phyloP scores from a whole-genome alignment of 1,284 basidiomycete genomes.

The Leccinum pseudoinsigne region DNA sequence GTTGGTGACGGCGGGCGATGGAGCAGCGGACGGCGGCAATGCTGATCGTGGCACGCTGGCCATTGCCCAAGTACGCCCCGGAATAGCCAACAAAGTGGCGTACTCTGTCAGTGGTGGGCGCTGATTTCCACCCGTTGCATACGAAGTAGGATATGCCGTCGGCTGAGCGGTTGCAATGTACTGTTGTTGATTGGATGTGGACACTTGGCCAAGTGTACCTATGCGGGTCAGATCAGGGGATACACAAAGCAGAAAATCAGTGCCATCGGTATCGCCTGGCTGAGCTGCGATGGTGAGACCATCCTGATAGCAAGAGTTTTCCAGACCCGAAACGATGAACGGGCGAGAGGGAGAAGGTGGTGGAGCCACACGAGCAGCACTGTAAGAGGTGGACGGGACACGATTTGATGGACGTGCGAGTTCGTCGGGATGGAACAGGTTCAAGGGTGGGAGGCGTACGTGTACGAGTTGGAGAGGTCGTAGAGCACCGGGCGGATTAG shows the following conservation, averaged over 20 bases:
- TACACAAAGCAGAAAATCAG: constrained; percentile 74
- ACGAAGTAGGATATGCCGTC: constrained; percentile 37
- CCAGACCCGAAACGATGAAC: constrained; percentile 55
- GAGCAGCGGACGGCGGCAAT: constrained; percentile 38
- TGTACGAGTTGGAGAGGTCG: constrained; percentile 68
- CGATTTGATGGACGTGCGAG: constrained; percentile 50
- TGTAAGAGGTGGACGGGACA: constrained; percentile 42
- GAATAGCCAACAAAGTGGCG: constrained; percentile 73
- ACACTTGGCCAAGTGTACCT: constrained; percentile 60
- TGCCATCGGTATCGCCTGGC: constrained; percentile 68
- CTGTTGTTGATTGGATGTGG: constrained; percentile 41
- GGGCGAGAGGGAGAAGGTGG: constrained; percentile 48
- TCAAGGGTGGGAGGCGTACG: constrained; percentile 77
- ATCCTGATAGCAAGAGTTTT: constrained; percentile 60
- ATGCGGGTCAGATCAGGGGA: constrained; percentile 77
- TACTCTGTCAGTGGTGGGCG: constrained; percentile 73
- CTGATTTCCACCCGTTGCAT: constrained; percentile 44
- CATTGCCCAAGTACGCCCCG: constrained; percentile 84
- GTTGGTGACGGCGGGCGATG: constrained; percentile 59
- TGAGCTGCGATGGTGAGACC: constrained; percentile 70
- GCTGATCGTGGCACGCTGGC: constrained; percentile 50
- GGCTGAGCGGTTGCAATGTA: constrained; percentile 38
- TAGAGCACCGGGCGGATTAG: constrained; percentile 34
- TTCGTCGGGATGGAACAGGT: constrained; percentile 75
- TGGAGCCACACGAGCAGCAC: constrained; percentile 41